Base-by-base conservation (phyloP, 1,284 basidiomycete genomes). In the Ganoderma resinaceum region DNA sequence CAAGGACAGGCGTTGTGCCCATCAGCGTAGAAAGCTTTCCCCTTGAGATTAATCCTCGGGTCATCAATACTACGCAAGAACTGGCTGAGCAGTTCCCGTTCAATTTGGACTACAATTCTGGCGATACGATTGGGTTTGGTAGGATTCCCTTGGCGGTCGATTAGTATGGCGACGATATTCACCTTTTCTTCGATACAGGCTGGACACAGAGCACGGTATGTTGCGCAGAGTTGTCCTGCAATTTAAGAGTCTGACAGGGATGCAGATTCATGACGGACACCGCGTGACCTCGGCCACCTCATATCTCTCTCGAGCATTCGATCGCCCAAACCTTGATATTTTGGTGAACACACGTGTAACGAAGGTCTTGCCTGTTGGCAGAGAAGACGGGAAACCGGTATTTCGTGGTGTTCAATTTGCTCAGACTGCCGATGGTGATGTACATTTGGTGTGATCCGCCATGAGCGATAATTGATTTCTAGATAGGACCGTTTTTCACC, bases 301-400 rank as follows among this genome's bases (percentile, higher is more conserved):
- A 4, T 78, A 78, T 55, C 72, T 86, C 11, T 72, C 71, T 1
- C 75, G 77, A 18, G 68, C 73, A 2, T 70, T 79, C 11, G 70
- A 70, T 49, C 72, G 82, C n/a, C 72, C 77, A 6, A 86, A 85
- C 70, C 67, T 86, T 2, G 79, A 82, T 57, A 76, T 86, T 31
- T 69, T 84, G 1, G 67, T 84, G 23, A 78, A 82, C 52, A 77
- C 82, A 1, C 80, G 79, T 40, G 83, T 82, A 4, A 80, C 78
- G 14, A 78, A 78, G 52, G 67, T 85, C 2, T 23, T 83, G 5
- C 74, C 76, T 26, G 78, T 78, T 2, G 66, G 62, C 16, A 2
- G 59, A 53, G 67, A 61, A 26, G 37, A 69, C 2, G 67, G 66
- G 26, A 62, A 63, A 3, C 77, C 76, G 18, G 61, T 68, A 4